Conservation (phyloP, 306 rosid genomes). For the Castanea sativa region DNA sequence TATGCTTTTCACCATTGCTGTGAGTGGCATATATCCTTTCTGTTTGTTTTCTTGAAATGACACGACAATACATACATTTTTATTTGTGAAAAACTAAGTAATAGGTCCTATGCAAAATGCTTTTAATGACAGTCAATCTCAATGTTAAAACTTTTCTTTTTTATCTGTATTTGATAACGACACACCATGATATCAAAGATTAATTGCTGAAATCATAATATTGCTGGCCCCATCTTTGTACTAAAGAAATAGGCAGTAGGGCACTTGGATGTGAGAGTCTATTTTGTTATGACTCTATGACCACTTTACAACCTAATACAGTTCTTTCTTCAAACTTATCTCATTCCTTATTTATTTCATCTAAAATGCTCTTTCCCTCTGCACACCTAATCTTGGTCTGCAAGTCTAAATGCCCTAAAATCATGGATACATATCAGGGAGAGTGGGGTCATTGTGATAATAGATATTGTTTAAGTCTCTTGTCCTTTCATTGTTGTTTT, state of each 20-base stretch:
- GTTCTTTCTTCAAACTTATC: background rate
- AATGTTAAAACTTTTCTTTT: background rate
- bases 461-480: background rate
- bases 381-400: background rate
- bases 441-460: background rate
- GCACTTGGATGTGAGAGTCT: background rate
- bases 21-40: too few relatives aligned
- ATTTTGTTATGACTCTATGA: background rate
- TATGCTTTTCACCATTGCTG: too few relatives aligned
- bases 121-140: background rate
- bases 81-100: too few relatives aligned
- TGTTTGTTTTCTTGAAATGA: too few relatives aligned
- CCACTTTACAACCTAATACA: background rate
- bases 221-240: slow-evolving; percentile 7
- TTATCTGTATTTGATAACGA: background rate
- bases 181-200: background rate
- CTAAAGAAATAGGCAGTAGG: background rate
- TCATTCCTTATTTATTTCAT: background rate
- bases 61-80: too few relatives aligned
- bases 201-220: background rate
- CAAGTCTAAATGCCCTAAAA: background rate
- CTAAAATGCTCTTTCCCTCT: background rate
- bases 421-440: background rate
- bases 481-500: background rate
- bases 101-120: slow-evolving; percentile 1